These are phyloP conservation scores for Tolypocladium pustulatum DNA, from an alignment of 2,329 filamentous ascomycete genomes.

Conservation along the genomic window DNA sequence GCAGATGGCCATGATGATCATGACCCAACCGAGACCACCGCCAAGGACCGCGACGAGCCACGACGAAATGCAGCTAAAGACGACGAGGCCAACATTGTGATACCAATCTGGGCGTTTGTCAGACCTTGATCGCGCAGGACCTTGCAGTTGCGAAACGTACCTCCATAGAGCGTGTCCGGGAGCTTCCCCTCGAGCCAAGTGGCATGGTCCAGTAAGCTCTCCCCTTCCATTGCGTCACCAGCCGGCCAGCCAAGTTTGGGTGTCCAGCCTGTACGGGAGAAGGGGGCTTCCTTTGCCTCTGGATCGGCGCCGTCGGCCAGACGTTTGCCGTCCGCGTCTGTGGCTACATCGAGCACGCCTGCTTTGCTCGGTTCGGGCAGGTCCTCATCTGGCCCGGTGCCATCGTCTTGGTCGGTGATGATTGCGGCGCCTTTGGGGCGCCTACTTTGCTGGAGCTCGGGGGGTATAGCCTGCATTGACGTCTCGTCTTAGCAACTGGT, in stretches of 20 bases:
- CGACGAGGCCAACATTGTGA: conserved; percentile 88
- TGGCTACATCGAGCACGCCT: conserved; percentile 49
- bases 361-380: conserved; percentile 65
- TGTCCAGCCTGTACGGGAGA: conserved; percentile 66
- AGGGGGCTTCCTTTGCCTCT: conserved; percentile 38
- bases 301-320: conserved; percentile 39
- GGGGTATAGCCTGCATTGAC: conserved; percentile 22
- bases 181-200: conserved; percentile 78
- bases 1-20: conserved; percentile 85
- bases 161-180: conserved; percentile 83
- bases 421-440: conserved; percentile 54
- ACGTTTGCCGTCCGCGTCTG: conserved; percentile 36
- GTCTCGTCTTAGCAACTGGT: conserved; percentile 3
- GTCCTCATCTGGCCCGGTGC: conserved; percentile 59
- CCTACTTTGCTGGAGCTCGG: conserved; percentile 23
- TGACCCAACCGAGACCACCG: conserved; percentile 85
- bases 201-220: conserved; percentile 74
- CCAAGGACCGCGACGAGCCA: conserved; percentile 87
- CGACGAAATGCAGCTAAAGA: conserved; percentile 82
- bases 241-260: conserved; percentile 67
- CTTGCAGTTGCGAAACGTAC: conserved; percentile 29
- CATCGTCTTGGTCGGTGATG: conserved; percentile 70
- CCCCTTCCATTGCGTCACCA: conserved; percentile 45
- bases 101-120: conserved; percentile 72
- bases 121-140: not conserved